Conservation (phyloP, 495 filamentous ascomycete genomes). For the Jackrogersella minutella region DNA sequence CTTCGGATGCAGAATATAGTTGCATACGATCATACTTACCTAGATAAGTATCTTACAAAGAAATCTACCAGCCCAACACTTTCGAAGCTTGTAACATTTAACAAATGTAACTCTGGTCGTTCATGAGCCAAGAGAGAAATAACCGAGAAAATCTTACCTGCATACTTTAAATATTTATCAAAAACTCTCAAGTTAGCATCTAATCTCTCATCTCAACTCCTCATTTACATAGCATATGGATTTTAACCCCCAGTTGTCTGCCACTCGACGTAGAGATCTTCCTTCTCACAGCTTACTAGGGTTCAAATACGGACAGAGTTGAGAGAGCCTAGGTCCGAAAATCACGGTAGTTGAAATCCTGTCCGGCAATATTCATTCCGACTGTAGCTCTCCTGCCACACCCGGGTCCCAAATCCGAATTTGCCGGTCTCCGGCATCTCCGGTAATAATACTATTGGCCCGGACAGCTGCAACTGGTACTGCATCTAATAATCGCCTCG, state of each 20-base stretch:
- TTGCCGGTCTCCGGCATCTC: slow-evolving; percentile 38
- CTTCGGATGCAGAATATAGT: not conserved
- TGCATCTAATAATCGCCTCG: not conserved
- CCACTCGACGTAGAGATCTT: not conserved
- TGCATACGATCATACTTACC: not conserved
- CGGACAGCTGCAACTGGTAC: slow-evolving; percentile 30
- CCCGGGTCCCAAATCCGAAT: slow-evolving; percentile 34
- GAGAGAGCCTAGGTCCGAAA: slow-evolving; percentile 14
- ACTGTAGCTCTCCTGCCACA: slow-evolving; percentile 17
- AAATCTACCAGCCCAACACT: not conserved
- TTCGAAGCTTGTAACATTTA: not conserved
- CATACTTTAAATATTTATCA: not conserved
- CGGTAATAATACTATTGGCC: slow-evolving; percentile 41
- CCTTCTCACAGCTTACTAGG: slow-evolving; percentile 16
- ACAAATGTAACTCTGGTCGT: not conserved
- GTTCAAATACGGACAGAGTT: slow-evolving; percentile 17
- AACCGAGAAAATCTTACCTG: not conserved
- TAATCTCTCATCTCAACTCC: slow-evolving; percentile 1
- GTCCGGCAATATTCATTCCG: slow-evolving; percentile 39
- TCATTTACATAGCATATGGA: slow-evolving; percentile 1
- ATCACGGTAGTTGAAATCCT: slow-evolving; percentile 30
- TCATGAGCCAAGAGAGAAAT: not conserved
- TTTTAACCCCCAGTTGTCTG: not conserved
- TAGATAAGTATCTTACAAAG: no score
- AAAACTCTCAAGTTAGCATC: slow-evolving; percentile 5